Conservation (phyloP, 768 basidiomycete genomes). For the Trametes elegans region DNA sequence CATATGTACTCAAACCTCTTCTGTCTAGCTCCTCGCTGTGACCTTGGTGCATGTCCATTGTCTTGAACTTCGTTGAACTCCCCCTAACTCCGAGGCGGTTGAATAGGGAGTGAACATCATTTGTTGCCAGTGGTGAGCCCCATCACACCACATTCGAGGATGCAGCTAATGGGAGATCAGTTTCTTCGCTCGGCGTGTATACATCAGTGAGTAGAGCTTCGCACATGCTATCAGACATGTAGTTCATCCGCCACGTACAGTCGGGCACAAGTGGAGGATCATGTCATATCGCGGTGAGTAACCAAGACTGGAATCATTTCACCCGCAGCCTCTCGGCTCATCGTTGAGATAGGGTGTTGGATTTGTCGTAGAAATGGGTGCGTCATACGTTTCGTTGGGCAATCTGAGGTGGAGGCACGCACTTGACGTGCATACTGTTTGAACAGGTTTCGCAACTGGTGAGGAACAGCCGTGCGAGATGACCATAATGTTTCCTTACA, state of each 20-base stretch:
- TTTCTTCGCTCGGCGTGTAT: background rate
- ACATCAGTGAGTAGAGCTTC: background rate
- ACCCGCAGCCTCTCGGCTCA: no score
- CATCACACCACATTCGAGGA: background rate
- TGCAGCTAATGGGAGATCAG: background rate
- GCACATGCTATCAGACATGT: background rate
- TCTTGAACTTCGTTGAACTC: background rate
- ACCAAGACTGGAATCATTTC: no score
- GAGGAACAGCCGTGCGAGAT: no score
- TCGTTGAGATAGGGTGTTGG: no score
- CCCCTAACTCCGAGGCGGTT: background rate
- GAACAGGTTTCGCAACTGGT: no score
- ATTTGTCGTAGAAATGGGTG: no score
- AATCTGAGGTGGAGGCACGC: no score
- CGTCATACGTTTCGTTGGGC: no score
- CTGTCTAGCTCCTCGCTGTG: background rate
- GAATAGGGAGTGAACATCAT: background rate
- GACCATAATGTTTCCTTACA: no score
- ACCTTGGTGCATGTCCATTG: background rate
- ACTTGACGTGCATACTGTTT: no score
- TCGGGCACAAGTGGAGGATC: background rate
- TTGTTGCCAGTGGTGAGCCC: background rate
- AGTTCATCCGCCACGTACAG: background rate
- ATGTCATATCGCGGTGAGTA: no score
- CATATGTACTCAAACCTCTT: background rate